A percentile compares a stretch with the other conserved stretches of the same genome.
Evolutionary conservation across 768 basidiomycete genomes (phyloP).

Genomic region (Panaeolus cyanescens): DNA sequence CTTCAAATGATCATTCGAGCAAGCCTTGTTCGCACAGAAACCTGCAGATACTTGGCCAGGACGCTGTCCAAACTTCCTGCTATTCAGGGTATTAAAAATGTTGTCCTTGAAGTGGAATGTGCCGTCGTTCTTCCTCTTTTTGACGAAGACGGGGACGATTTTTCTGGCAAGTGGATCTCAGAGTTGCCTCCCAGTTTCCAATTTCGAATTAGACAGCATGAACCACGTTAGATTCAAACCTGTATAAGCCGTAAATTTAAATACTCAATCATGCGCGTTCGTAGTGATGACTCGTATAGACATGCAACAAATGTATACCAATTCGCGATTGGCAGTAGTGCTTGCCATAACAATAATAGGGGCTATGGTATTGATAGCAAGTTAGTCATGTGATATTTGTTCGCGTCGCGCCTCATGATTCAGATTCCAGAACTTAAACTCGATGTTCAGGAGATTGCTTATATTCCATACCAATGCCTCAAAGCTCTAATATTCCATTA

Average conservation of each 20-base stretch:
- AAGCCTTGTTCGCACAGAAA: neutral
- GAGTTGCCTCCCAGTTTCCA: neutral
- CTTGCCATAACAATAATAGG: neutral
- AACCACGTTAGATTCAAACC: too few relatives aligned
- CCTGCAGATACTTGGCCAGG: neutral
- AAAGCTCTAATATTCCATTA: neutral
- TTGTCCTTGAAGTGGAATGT: neutral
- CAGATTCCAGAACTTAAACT: too few relatives aligned
- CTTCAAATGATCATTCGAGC: neutral
- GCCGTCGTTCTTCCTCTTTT: neutral
- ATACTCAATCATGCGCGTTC: neutral
- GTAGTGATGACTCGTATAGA: neutral
- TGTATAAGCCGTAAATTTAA: neutral
- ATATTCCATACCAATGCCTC: neutral
- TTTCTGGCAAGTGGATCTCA: neutral
- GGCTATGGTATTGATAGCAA: neutral
- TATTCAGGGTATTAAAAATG: neutral
- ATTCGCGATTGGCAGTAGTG: neutral
- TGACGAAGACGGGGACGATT: neutral
- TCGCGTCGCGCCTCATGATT: slow-evolving; percentile 7
- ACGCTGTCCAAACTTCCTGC: neutral
- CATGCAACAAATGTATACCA: neutral
- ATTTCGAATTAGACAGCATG: neutral
- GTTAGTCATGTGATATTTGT: neutral
- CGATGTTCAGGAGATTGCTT: neutral